Percentiles rank a stretch among this genome's conserved stretches.
phyloP scores from a whole-genome alignment of 768 basidiomycete species.

The Xerocomellus intermedius region DNA sequence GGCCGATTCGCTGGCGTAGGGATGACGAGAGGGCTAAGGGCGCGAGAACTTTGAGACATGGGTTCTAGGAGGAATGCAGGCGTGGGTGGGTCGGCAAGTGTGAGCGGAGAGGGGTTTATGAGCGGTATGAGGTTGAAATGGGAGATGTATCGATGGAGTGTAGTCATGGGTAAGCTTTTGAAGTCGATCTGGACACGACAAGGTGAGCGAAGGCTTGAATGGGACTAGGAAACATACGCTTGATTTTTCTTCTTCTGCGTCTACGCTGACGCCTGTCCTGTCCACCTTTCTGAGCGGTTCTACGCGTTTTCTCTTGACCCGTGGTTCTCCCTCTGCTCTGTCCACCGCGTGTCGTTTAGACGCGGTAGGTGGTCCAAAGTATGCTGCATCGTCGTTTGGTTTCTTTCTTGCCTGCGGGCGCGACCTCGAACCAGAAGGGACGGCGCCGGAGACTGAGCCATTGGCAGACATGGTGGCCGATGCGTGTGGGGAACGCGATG shows the following conservation, averaged over 20 bases:
- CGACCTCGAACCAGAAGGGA: conserved; percentile 52
- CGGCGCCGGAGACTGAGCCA: conserved; percentile 17
- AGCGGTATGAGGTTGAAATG: conserved; percentile 70
- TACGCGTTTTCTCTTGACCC: conserved; percentile 70
- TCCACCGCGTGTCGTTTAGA: conserved; percentile 67
- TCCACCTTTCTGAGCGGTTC: conserved; percentile 42
- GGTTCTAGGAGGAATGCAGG: conserved; percentile 59
- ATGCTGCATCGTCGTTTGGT: conserved; percentile 66
- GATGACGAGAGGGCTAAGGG: conserved; percentile 46
- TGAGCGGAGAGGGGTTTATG: conserved; percentile 69
- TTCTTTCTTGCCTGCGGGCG: conserved; percentile 64
- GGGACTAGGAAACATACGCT: conserved; percentile 24
- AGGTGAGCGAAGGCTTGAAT: conserved; percentile 7
- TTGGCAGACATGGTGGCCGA: conserved; percentile 24
- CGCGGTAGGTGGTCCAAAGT: conserved; percentile 59
- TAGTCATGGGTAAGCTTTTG: conserved; percentile 59
- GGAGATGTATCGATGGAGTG: conserved; percentile 69
- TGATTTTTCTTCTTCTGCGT: conserved; percentile 29
- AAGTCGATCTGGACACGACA: conserved; percentile 64
- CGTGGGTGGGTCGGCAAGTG: conserved; percentile 65
- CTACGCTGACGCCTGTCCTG: conserved; percentile 39
- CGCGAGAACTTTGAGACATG: conserved; percentile 42
- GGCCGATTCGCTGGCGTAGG: conserved; percentile 69
- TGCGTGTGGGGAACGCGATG: background rate
- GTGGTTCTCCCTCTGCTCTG: conserved; percentile 69